Percentiles rank a stretch among this genome's conserved stretches.
Conservation (phyloP, 495 filamentous ascomycete genomes). For the Hypoxylon cercidicola region DNA sequence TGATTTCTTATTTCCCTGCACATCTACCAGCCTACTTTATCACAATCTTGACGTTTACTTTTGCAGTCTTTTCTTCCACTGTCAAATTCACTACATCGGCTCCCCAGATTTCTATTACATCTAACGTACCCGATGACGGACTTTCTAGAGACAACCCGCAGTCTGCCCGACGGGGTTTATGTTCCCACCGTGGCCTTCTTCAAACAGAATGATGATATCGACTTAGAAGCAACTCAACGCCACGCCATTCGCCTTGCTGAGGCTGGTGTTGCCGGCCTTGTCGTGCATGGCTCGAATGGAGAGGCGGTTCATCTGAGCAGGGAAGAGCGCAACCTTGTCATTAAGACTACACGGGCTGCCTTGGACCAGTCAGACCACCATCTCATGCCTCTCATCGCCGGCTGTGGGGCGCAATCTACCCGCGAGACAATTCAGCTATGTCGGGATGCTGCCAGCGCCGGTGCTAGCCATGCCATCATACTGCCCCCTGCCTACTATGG, state of each 20-base stretch:
- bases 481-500: conserved; percentile 90
- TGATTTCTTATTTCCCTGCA: not conserved
- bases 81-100: conserved; percentile 1
- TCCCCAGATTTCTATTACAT: not conserved
- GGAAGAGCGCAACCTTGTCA: conserved; percentile 75
- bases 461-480: conserved; percentile 85
- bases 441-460: conserved; percentile 75
- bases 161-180: conserved; percentile 67
- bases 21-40: not conserved
- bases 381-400: conserved; percentile 81
- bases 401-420: conserved; percentile 85
- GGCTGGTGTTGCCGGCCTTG: conserved; percentile 77
- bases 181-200: conserved; percentile 79
- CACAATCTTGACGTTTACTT: too few species aligned
- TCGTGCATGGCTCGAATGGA: conserved; percentile 88
- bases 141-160: conserved; percentile 19
- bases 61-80: not conserved
- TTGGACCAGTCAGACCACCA: conserved; percentile 71
- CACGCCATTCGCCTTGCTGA: conserved; percentile 78
- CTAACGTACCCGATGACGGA: conserved; percentile 38
- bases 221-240: conserved; percentile 70
- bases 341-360: conserved; percentile 78
- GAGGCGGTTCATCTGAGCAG: conserved; percentile 84
- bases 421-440: conserved; percentile 86
- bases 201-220: conserved; percentile 66